Evolutionary conservation across 441 rosid species (phyloP).

Genomic region (Dalechampia spathulata): DNA sequence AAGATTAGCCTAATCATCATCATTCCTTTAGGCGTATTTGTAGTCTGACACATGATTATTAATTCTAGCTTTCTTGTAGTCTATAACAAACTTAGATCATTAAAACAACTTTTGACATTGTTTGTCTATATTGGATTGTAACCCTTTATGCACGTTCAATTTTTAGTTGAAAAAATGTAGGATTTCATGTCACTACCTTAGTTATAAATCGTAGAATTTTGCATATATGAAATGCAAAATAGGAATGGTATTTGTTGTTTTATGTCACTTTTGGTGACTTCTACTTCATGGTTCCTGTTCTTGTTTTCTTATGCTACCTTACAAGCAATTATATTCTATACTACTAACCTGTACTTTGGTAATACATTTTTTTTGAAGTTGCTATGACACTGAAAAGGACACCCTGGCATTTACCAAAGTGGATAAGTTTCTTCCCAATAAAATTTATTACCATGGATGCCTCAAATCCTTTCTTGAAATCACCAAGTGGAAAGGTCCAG

Average conservation of each 20-base stretch:
- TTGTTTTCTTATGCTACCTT: not conserved
- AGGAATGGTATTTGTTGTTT: not conserved
- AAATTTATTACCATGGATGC: constrained; percentile 86
- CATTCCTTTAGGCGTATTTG: too few relatives aligned
- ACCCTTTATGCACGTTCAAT: not conserved
- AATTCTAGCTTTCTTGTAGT: too few relatives aligned
- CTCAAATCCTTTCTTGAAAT: constrained; percentile 85
- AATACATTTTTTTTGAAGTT: constrained; percentile 34
- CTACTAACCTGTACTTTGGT: constrained; percentile 3
- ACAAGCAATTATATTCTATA: not conserved
- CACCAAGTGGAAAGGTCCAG: constrained; percentile 96
- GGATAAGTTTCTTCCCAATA: constrained; percentile 65
- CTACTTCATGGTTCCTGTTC: not conserved
- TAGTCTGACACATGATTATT: too few relatives aligned
- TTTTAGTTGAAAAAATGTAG: not conserved
- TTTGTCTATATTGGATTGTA: too few relatives aligned
- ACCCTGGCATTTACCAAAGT: constrained; percentile 81
- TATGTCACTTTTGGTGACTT: not conserved
- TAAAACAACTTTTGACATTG: too few relatives aligned
- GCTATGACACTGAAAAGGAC: constrained; percentile 90
- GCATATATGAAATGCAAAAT: not conserved
- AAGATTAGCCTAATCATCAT: too few relatives aligned
- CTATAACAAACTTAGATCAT: too few relatives aligned
- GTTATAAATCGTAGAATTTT: not conserved
- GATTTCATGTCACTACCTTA: not conserved